phyloP scores from a whole-genome alignment of 2,329 filamentous ascomycete genomes.

The Clarireedia paspali region DNA sequence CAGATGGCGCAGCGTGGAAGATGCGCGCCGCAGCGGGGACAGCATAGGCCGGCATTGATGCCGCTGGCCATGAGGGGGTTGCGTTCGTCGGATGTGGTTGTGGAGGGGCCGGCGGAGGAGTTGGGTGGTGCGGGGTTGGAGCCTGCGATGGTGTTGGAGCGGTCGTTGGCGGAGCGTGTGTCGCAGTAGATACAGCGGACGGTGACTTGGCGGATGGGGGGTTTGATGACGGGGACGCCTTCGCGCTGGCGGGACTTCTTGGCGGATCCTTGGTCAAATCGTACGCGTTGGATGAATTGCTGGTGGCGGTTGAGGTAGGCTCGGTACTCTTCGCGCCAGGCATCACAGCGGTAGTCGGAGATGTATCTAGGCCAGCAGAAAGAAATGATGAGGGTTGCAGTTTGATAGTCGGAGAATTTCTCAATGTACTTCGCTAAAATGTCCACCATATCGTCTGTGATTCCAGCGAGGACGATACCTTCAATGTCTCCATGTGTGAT shows the following conservation, averaged over 20 bases:
- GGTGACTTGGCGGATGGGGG: constrained; percentile 61
- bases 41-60: constrained; percentile 54
- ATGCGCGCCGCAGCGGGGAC: constrained; percentile 58
- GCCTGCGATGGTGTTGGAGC: constrained; percentile 18
- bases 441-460: constrained; percentile 65
- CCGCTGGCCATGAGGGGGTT: constrained; percentile 52
- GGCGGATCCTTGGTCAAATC: constrained; percentile 71
- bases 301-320: constrained; percentile 66
- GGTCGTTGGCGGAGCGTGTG: constrained; percentile 42
- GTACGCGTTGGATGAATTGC: constrained; percentile 65
- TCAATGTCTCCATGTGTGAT: constrained; percentile 64
- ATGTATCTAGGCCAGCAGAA: constrained; percentile 70
- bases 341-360: constrained; percentile 64
- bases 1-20: constrained; percentile 62
- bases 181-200: constrained; percentile 74
- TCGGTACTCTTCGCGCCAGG: constrained; percentile 67
- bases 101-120: constrained; percentile 15
- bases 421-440: constrained; percentile 69
- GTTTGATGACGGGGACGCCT: constrained; percentile 54
- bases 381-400: constrained; percentile 65
- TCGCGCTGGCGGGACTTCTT: constrained; percentile 56
- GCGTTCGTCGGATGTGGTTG: constrained; percentile 23
- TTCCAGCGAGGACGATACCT: constrained; percentile 69
- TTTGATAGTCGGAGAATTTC: constrained; percentile 72
- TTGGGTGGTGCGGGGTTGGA: constrained; percentile 2